Evolutionary conservation across 768 basidiomycete species (phyloP), one percentile per base, ranked within the genome.

Genomic region (Mycena sanguinolenta): DNA sequence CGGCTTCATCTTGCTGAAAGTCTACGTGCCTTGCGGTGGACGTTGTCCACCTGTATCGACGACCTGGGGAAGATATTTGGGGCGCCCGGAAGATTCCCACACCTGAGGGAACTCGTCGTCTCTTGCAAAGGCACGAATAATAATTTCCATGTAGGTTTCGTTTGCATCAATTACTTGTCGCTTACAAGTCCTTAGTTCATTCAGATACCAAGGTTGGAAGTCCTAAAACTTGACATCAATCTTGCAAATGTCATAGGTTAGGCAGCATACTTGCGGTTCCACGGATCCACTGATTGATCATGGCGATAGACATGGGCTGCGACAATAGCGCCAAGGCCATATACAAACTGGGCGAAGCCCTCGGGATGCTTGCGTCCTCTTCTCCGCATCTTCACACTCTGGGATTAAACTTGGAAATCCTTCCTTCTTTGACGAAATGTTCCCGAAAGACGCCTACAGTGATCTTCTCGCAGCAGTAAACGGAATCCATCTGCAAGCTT

Each of bases 21-120:
- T 3, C 50, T 70, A 27, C 58, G 69, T 7, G 32, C 27, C 13
- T 23, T 70, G 25, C 53, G 62, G 27, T 70, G 69, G 69, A 8
- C 28, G 17, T n/a, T 70, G 42, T 27, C 23, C 13, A 17, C 59
- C 12, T 50, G 69, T 32, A 21, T 65, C 34, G 60, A 66, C 14
- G 59, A 66, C 6, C 39, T 66, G n/a, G 64, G 59, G 12, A 23
- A 25, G 28, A 32, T 66, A 23, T 44, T 70, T 12, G 52, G 58
- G 4, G 58, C 32, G 12, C 58, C 38, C 1, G 63, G 50, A 17
- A 21, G 52, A 14, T 65, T 70, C 36, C 63, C 63, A 3, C 44
- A 61, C 42, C 69, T 70, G 8, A 61, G 4, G 23, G 63, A 65
- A 50, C 23, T 70, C 1, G 2, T 23, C 7, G 63, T 70, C 5